These are phyloP conservation scores for Gentiana straminea DNA, from an alignment of 257 asterid genomes.

Conservation along the genomic window DNA sequence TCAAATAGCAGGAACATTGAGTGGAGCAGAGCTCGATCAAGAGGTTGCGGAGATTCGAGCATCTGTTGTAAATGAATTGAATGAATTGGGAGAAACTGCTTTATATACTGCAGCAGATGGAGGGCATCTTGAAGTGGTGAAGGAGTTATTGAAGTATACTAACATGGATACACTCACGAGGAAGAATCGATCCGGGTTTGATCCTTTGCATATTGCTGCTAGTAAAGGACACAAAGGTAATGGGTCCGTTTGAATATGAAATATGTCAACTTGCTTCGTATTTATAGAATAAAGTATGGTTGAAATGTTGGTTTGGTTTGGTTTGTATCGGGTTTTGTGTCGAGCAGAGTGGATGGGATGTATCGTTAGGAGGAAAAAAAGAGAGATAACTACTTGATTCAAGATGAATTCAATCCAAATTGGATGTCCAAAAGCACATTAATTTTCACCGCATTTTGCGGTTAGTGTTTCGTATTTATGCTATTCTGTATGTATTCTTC, in stretches of 20 bases:
- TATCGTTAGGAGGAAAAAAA: too few relatives aligned
- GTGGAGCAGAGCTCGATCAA: constrained; percentile 33
- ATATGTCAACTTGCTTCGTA: background rate
- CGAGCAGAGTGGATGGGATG: too few relatives aligned
- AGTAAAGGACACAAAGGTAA: constrained; percentile 44
- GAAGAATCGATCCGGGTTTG: constrained; percentile 37
- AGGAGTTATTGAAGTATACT: constrained; percentile 32
- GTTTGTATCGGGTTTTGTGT: too few relatives aligned
- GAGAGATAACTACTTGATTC: too few relatives aligned
- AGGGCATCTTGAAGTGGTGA: constrained; percentile 43
- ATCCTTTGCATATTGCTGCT: constrained; percentile 42
- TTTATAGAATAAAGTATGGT: background rate
- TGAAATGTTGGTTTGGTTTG: too few relatives aligned
- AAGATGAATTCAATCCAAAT: too few relatives aligned
- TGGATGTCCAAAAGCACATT: too few relatives aligned
- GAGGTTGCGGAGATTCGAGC: constrained; percentile 49
- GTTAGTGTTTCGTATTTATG: too few relatives aligned
- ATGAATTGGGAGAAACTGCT: constrained; percentile 41
- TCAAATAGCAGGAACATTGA: constrained; percentile 33
- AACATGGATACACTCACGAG: constrained; percentile 31
- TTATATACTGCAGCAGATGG: constrained; percentile 37
- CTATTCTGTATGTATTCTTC: too few relatives aligned
- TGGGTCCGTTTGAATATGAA: background rate
- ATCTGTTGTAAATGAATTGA: constrained; percentile 37
- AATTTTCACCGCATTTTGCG: too few relatives aligned